Percentiles rank a stretch among this genome's conserved stretches.
phyloP scores from a whole-genome alignment of 169 alveolate species.

The Neospora caninum region DNA sequence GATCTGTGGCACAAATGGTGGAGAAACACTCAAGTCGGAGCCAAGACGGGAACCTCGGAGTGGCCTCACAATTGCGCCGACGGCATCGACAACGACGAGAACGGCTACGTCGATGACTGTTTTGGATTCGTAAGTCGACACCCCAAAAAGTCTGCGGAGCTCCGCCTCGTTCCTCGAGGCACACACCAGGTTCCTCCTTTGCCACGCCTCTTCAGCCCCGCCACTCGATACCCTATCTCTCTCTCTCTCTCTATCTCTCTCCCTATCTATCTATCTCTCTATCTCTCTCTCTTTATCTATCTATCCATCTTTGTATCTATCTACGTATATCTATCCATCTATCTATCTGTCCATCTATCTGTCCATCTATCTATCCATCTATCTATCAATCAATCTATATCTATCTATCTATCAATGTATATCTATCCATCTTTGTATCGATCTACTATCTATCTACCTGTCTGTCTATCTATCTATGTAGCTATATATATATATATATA shows the following conservation, averaged over 20 bases:
- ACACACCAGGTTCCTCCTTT: no score
- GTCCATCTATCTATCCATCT: no score
- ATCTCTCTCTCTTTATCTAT: no score
- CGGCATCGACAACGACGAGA: conserved; percentile 58
- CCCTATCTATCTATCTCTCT: not conserved
- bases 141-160: not conserved
- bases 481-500: not conserved
- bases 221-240: not conserved
- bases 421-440: not conserved
- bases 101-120: conserved; percentile 65
- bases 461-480: not conserved
- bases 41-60: conserved; percentile 17
- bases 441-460: not conserved
- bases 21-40: conserved; percentile 32
- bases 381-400: not conserved
- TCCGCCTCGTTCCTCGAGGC: no score
- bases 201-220: no score
- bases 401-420: not conserved
- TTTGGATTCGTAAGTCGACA: conserved; percentile 50
- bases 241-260: not conserved
- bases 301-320: not conserved
- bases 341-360: not conserved
- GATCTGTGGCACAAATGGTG: conserved; percentile 59
- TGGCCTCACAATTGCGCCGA: conserved; percentile 62
- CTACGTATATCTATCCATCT: not conserved